A percentile compares a stretch with the other conserved stretches of the same genome.
phyloP scores from a whole-genome alignment of 441 rosid genomes.

The Gossypium gossypioides region DNA sequence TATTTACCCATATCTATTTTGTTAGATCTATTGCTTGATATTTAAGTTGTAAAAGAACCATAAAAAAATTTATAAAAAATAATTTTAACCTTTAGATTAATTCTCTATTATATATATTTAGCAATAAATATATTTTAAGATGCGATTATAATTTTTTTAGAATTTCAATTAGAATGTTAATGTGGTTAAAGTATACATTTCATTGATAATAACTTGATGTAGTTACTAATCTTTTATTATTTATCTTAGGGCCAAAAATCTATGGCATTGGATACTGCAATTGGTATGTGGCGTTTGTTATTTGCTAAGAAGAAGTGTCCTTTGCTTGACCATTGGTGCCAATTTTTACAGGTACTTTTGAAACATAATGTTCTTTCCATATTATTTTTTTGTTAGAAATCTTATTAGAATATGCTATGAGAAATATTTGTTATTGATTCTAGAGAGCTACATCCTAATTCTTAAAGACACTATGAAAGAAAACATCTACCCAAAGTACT shows the following conservation, averaged over 20 bases:
- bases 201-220: neutral
- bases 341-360: constrained; percentile 69
- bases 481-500: too few relatives aligned
- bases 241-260: constrained; percentile 82
- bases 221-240: neutral
- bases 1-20: neutral
- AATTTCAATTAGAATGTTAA: neutral
- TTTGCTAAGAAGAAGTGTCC: constrained; percentile 88
- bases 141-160: neutral
- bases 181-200: neutral
- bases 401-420: too few relatives aligned
- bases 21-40: neutral
- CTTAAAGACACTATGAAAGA: too few relatives aligned
- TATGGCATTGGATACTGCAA: constrained; percentile 87
- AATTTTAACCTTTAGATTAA: neutral
- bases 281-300: constrained; percentile 92
- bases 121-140: too few relatives aligned
- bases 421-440: too few relatives aligned
- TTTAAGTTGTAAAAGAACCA: neutral
- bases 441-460: too few relatives aligned
- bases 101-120: neutral
- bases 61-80: too few relatives aligned
- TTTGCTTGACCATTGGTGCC: constrained; percentile 83
- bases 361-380: neutral
- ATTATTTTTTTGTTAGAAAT: neutral